Base-by-base conservation (phyloP, 331 rosid genomes). In the Quercus phellos region DNA sequence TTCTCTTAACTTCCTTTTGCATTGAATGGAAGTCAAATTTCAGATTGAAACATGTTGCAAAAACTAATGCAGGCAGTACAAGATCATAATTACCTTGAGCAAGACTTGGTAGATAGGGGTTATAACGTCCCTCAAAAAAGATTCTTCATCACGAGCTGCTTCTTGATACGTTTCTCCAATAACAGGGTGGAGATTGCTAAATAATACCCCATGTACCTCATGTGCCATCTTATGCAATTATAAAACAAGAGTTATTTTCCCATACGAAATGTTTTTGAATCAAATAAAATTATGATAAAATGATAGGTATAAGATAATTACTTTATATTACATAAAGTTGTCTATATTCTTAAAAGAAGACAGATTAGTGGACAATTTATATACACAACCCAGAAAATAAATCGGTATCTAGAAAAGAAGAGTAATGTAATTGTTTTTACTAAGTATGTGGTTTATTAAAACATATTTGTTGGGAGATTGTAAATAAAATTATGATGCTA, bases 1-100 rank as follows among this genome's bases (percentile, higher is more conserved):
- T 87, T 88, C 98, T 93, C 87, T 90, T 90, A 77, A 93, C 84
- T 91, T 95, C 99, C 99, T 95, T 81, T 79, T 80, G 80, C 72
- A 82, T 81, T 80, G 79, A 82, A 80, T 69, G 55, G 46, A 73
- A 63, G 76, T 82, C 67, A 56, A 58, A 19, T 79, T 84, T 82
- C 70, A 85, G 90, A 63, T 55, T 63, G 4, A 82, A 58, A 30
- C 81, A 78, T 26, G 74, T 75, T 55, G 42, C 34, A 80, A 80
- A 63, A 32, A 79, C 66, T 78, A 74, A 72, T 64, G n/a, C 58
- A 87, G 11, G 74, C 21, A 63, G 60, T 73, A 30, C 22, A 66
- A 72, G 19, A 72, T 67, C 78, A 74, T 53, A 74, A 66, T 79
- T 84, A 95, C 99, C 92, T 77, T 87, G 60, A 74, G 78, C 85